Evolutionary conservation across 129 eudicot genomes (phyloP), one percentile per base, ranked within the genome.

Genomic region (Flaveria sonorensis): DNA sequence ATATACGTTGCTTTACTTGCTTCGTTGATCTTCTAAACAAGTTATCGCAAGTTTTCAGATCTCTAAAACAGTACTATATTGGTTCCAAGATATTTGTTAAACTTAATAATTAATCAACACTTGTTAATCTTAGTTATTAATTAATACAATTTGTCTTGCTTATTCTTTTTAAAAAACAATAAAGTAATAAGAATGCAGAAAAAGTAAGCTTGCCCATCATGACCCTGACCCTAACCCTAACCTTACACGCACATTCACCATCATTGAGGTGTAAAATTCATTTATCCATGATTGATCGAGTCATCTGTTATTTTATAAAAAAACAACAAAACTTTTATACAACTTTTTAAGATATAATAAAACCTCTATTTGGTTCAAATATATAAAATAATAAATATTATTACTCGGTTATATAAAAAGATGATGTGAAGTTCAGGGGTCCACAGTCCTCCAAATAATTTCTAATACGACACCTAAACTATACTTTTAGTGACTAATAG

Each of bases 401-500:
- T 60, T 28, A 62, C 42, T 62, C 43, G 68, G 43, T 62, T 62
- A 12, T 21, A 62, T 62, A 26, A 62, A 62, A 62, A 62, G 68
- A 62, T 62, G 68, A 62, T 62, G 68, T 62, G 68, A 62, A 62
- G 43, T 62, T 26, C 26, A 62, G 26, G 68, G 67, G 42, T 28
- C 68, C 68, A 62, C 43, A 23, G 19, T 62, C 43, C 16, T 59
- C 24, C 43, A 62, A 26, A 62, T 62, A 62, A 62, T 73, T 74
- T 42, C 46, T 43, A 45, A 61, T 74, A 18, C 70, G 79, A 74
- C 71, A 59, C 71, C 56, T 60, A 26, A 74, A 45, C 56, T 61
- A 61, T 74, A 74, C 71, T 61, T 74, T 75, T 75, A 32, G 2
- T 47, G 16, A 62, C 72, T 75, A 40, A 62, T 75, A 46, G 63